Conservation (phyloP, 2,329 filamentous ascomycete species). For the Trichophyton rubrum region DNA sequence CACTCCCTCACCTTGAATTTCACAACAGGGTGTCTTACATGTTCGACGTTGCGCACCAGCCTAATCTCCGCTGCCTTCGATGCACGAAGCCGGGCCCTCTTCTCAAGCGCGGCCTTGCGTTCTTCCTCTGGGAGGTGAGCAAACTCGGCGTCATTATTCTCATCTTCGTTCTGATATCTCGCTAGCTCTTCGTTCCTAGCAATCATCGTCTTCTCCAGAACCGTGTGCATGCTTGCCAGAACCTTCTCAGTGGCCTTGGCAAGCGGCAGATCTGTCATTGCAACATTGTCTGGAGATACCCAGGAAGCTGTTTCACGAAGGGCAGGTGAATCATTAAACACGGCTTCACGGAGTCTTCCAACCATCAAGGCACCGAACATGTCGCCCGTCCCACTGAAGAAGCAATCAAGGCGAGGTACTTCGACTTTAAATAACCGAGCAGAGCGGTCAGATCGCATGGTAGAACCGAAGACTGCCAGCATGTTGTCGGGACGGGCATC, state of each 20-base stretch:
- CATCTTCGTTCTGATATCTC: conserved; percentile 16
- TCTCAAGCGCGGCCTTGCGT: conserved; percentile 38
- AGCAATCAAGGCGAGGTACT: conserved; percentile 78
- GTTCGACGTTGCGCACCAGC: conserved; percentile 61
- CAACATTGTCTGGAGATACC: conserved; percentile 62
- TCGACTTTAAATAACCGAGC: conserved; percentile 81
- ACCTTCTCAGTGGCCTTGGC: conserved; percentile 77
- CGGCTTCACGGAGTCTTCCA: conserved; percentile 74
- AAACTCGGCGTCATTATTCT: conserved; percentile 10
- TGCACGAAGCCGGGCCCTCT: conserved; percentile 52
- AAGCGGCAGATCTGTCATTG: conserved; percentile 60
- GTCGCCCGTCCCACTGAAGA: conserved; percentile 93
- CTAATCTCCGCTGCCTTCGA: conserved; percentile 83
- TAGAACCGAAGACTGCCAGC: conserved; percentile 66
- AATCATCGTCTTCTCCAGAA: conserved; percentile 55
- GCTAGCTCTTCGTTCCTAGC: conserved; percentile 55
- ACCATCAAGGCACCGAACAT: conserved; percentile 95
- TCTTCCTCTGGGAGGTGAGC: conserved; percentile 24
- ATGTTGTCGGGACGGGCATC: conserved; percentile 25
- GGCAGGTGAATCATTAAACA: conserved; percentile 41
- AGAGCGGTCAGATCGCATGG: conserved; percentile 47
- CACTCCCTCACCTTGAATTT: conserved; percentile 44
- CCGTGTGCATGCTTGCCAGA: conserved; percentile 80
- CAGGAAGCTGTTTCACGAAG: conserved; percentile 52
- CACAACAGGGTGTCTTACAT: conserved; percentile 53